phyloP scores from a whole-genome alignment of 257 asterid species.

The Nicotiana tabacum region DNA sequence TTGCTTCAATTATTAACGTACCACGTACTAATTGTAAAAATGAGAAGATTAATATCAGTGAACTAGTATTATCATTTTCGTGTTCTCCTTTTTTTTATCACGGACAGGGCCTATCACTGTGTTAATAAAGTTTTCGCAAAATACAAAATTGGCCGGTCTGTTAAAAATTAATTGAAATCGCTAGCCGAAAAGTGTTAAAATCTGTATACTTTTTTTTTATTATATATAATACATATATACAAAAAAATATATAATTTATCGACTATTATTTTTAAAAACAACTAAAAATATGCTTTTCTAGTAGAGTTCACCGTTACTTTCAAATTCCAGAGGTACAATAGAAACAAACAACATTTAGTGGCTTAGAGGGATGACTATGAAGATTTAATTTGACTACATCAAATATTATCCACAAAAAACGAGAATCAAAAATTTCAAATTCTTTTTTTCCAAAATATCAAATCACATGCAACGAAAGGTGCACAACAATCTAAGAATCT shows the following conservation, averaged over 20 bases:
- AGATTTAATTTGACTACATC: not conserved
- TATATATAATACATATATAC: too few species aligned
- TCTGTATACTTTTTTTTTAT: too few species aligned
- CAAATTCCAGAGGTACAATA: not conserved
- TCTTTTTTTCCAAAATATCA: not conserved
- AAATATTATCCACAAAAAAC: not conserved
- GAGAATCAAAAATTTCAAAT: not conserved
- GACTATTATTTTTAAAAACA: too few species aligned
- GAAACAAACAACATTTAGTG: not conserved
- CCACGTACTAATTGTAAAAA: not conserved
- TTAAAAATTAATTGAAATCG: too few species aligned
- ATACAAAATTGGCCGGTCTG: too few species aligned
- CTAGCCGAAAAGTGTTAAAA: too few species aligned
- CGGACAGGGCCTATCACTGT: not conserved
- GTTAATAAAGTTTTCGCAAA: not conserved
- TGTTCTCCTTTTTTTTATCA: not conserved
- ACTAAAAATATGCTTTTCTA: too few species aligned
- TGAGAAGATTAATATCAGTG: not conserved
- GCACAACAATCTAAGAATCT: not conserved
- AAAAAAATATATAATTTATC: too few species aligned
- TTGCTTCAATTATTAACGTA: not conserved
- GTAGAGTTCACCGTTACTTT: not conserved
- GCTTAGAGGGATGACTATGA: not conserved
- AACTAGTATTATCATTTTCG: not conserved
- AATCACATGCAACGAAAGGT: constrained; percentile 2